These are phyloP conservation scores for Tetrastigma voinierianum DNA, from an alignment of 164 flowering plant genomes.

Conservation along the genomic window DNA sequence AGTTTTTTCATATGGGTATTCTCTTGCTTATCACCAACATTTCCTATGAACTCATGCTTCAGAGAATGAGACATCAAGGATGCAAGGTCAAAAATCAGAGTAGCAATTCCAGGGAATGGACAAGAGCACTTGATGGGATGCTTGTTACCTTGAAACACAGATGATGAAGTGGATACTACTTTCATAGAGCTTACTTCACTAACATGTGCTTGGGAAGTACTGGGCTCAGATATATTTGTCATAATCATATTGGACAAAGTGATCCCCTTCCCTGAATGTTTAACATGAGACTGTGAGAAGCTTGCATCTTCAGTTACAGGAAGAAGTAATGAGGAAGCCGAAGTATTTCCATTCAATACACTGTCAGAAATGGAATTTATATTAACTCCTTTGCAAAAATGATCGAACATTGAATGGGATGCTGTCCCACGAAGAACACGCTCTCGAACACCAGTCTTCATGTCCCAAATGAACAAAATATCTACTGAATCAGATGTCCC, in stretches of 20 bases:
- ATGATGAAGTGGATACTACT: constrained; percentile 7
- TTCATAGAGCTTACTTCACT: constrained; percentile 29
- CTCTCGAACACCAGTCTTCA: constrained; percentile 90
- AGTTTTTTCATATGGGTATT: constrained; percentile 25
- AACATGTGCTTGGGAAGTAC: constrained; percentile 21
- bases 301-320: constrained; percentile 50
- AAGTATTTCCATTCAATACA: constrained; percentile 51
- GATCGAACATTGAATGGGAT: constrained; percentile 86
- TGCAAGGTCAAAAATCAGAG: constrained; percentile 69
- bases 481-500: constrained; percentile 47
- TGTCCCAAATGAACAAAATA: constrained; percentile 85
- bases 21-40: constrained; percentile 17
- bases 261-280: constrained; percentile 28
- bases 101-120: constrained; percentile 80
- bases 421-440: constrained; percentile 89
- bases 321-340: constrained; percentile 64
- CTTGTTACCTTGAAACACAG: constrained; percentile 25
- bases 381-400: constrained; percentile 62
- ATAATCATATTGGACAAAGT: constrained; percentile 15
- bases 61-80: constrained; percentile 52
- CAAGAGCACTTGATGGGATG: constrained; percentile 63
- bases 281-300: constrained; percentile 25
- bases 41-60: constrained; percentile 18
- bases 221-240: constrained; percentile 17
- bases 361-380: constrained; percentile 36